A percentile compares a stretch with the other conserved stretches of the same genome.
Conservation (phyloP, 2,329 filamentous ascomycete species). For the Colletotrichum euphorbiae region DNA sequence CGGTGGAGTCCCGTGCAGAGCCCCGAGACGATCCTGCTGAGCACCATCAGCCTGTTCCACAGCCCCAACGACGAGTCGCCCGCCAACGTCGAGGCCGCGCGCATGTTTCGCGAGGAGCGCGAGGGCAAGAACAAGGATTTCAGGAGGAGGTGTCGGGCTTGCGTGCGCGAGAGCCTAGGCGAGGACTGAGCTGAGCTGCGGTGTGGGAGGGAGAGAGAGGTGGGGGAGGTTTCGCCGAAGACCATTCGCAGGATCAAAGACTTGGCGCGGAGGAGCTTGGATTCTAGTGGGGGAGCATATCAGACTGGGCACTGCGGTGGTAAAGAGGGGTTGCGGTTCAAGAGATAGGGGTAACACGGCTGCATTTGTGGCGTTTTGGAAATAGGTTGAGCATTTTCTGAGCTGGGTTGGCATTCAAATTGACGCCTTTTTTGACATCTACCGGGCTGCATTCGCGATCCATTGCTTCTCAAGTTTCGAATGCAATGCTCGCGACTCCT, state of each 20-base stretch:
- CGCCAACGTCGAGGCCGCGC: conserved; percentile 93
- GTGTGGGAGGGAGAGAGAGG: too few species aligned
- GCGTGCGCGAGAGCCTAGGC: conserved; percentile 84
- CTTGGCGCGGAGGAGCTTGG: neutral
- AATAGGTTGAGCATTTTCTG: neutral
- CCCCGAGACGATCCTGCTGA: conserved; percentile 92
- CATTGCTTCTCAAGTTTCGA: too few species aligned
- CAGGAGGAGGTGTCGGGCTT: conserved; percentile 79
- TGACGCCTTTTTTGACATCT: neutral
- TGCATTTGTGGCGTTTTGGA: conserved; percentile 17
- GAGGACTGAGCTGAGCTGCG: conserved; percentile 70
- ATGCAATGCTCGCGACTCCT: too few species aligned
- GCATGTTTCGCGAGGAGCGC: conserved; percentile 84
- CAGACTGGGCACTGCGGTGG: neutral
- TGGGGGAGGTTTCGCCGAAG: too few species aligned
- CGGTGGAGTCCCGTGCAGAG: conserved; percentile 96
- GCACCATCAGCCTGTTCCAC: conserved; percentile 91
- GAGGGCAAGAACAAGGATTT: conserved; percentile 76
- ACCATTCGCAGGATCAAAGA: too few species aligned
- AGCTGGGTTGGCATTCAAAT: neutral
- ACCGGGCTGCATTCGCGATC: too few species aligned
- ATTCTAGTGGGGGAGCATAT: neutral
- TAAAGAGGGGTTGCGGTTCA: neutral
- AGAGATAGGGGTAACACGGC: neutral
- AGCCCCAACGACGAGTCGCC: conserved; percentile 96